Evolutionary conservation across 257 asterid genomes (phyloP).

Genomic region (Scutellaria galericulata): DNA sequence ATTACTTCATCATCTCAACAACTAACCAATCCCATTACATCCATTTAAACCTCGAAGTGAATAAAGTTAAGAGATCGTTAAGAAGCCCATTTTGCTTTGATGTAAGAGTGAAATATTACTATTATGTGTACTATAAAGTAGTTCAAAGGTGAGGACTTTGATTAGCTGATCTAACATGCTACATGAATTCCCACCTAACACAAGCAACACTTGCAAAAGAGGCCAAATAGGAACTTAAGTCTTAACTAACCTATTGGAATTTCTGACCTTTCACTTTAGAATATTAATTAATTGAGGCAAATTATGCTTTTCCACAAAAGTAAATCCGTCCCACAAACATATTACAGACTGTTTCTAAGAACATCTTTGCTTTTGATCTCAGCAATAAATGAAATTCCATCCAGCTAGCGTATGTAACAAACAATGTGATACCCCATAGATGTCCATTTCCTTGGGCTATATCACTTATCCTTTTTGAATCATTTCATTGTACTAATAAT

Average conservation of each 20-base stretch:
- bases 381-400: slow-evolving; percentile 25
- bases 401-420: slow-evolving; percentile 22
- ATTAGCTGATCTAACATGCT: slow-evolving; percentile 14
- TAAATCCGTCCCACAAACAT: slow-evolving; percentile 25
- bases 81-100: no score
- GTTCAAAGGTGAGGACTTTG: slow-evolving; percentile 13
- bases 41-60: no score
- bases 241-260: slow-evolving; percentile 23
- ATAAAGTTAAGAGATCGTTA: no score
- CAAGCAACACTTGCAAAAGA: slow-evolving; percentile 20
- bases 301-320: slow-evolving; percentile 37
- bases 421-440: slow-evolving; percentile 13
- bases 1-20: no score
- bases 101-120: no score
- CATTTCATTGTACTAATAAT: slow-evolving; percentile 13
- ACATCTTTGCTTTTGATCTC: slow-evolving; percentile 28
- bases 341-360: slow-evolving; percentile 39
- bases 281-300: slow-evolving; percentile 7
- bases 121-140: not conserved
- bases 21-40: no score
- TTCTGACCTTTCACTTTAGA: slow-evolving; percentile 11
- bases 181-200: slow-evolving; percentile 28
- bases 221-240: slow-evolving; percentile 19
- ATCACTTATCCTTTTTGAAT: slow-evolving; percentile 16
- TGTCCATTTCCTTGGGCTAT: slow-evolving; percentile 9